A percentile compares a stretch with the other conserved stretches of the same genome.
Evolutionary conservation across 2,329 filamentous ascomycete genomes (phyloP).

Genomic region (Botrytis pseudocinerea): DNA sequence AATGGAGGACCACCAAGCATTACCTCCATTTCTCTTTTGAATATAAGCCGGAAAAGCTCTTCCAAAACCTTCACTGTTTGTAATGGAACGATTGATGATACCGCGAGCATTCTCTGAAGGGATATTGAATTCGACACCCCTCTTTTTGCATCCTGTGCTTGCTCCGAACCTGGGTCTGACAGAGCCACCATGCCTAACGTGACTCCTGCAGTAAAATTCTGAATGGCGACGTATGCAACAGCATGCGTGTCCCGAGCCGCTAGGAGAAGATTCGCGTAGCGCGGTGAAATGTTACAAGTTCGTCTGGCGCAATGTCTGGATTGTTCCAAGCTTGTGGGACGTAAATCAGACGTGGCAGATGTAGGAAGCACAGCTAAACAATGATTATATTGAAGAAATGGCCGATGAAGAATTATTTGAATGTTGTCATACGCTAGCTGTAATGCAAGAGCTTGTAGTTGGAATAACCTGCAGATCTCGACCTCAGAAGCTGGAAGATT

Average conservation of each 20-base stretch:
- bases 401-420: neutral
- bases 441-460: neutral
- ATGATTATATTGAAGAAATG: neutral
- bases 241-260: neutral
- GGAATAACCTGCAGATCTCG: neutral
- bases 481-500: neutral
- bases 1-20: neutral
- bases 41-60: neutral
- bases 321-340: conserved; percentile 3
- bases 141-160: neutral
- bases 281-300: neutral
- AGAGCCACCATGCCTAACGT: neutral
- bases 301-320: neutral
- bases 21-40: neutral
- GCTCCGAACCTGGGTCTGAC: neutral
- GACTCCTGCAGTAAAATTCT: neutral
- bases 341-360: neutral
- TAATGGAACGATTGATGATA: neutral
- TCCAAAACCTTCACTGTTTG: neutral
- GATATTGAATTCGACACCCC: neutral
- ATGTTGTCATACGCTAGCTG: neutral
- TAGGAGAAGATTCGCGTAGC: neutral
- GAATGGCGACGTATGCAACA: neutral
- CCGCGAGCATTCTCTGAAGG: neutral
- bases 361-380: neutral